phyloP scores from a whole-genome alignment of 2,329 filamentous ascomycete species.

The Cytospora chrysosperma region DNA sequence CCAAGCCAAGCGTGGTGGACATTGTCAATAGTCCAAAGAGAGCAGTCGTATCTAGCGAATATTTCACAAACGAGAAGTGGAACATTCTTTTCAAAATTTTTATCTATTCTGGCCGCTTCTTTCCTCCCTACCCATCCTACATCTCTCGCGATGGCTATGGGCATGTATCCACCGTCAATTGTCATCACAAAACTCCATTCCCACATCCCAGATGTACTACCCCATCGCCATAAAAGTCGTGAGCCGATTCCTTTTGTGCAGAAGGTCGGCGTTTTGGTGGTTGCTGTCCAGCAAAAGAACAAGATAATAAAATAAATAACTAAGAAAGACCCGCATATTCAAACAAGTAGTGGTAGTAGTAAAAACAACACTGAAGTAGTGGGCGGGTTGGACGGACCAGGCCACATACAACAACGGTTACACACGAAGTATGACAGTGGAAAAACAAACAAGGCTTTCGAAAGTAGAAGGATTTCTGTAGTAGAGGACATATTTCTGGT shows the following conservation, averaged over 20 bases:
- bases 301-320: background rate
- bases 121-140: background rate
- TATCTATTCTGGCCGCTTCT: conserved; percentile 9
- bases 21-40: too few relatives aligned
- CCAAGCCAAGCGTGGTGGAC: background rate
- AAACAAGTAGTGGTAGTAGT: background rate
- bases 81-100: background rate
- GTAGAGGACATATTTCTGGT: conserved; percentile 13
- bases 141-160: too few relatives aligned
- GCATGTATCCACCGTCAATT: background rate
- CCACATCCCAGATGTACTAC: conserved; percentile 1
- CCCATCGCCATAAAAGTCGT: conserved; percentile 19
- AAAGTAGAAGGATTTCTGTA: conserved; percentile 9
- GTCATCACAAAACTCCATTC: background rate
- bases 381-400: conserved; percentile 2
- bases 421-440: conserved; percentile 15
- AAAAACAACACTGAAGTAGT: background rate
- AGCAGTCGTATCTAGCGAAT: background rate
- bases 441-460: conserved; percentile 6
- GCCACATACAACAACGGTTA: conserved; percentile 19
- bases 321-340: background rate
- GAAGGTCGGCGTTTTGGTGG: background rate
- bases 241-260: conserved; percentile 14
- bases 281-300: conserved; percentile 4
- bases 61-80: background rate